These are phyloP conservation scores for Backusella mclennaniae DNA, from an alignment of 192 early-diverging fungal genomes.

Conservation along the genomic window DNA sequence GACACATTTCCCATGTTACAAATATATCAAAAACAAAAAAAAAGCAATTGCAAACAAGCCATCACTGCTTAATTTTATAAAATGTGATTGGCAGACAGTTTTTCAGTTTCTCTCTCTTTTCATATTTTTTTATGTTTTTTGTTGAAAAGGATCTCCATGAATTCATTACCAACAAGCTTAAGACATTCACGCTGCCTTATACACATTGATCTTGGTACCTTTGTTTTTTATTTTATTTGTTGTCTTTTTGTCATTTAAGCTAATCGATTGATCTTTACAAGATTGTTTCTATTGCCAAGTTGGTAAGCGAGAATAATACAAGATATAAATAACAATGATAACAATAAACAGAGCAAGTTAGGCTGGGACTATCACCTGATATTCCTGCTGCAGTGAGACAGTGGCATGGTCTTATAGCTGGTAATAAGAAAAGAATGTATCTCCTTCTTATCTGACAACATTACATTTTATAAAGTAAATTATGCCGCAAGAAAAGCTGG, in stretches of 20 bases:
- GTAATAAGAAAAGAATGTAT: neutral
- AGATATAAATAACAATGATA: neutral
- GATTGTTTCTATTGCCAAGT: slow-evolving; percentile 83
- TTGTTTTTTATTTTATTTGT: neutral
- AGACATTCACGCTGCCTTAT: slow-evolving; percentile 28
- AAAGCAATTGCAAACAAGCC: too few relatives aligned
- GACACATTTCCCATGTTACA: too few relatives aligned
- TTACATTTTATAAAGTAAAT: slow-evolving; percentile 51
- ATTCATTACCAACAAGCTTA: slow-evolving; percentile 27
- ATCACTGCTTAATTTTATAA: neutral
- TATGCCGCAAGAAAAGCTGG: slow-evolving; percentile 83
- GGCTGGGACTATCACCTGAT: slow-evolving; percentile 64
- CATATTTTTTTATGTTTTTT: neutral
- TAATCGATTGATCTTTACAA: neutral
- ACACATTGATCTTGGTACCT: slow-evolving; percentile 47
- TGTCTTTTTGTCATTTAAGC: neutral
- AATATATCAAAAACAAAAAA: neutral
- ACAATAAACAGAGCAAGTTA: slow-evolving; percentile 54
- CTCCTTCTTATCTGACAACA: too few relatives aligned
- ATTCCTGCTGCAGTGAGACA: slow-evolving; percentile 87
- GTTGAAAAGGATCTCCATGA: neutral
- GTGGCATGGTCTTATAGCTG: slow-evolving; percentile 84
- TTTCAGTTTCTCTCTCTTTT: neutral
- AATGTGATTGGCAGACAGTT: neutral
- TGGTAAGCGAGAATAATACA: slow-evolving; percentile 46